These are phyloP conservation scores for Ettlia oleoabundans DNA, from an alignment of 139 green algal species.

Conservation along the genomic window DNA sequence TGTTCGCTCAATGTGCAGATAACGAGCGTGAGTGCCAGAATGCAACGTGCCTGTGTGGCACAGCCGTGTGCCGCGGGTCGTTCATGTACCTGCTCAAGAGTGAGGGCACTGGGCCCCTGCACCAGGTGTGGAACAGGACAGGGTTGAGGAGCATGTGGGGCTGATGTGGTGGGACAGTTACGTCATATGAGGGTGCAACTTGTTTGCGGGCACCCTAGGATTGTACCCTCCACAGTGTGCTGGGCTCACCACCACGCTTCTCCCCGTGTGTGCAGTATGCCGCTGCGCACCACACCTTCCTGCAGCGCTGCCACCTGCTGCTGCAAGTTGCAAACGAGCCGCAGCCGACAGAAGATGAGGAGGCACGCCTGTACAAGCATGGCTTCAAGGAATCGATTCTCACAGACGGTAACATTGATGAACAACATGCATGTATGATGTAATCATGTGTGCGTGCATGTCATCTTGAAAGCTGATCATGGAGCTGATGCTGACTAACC, in stretches of 20 bases:
- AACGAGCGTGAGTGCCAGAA: slow-evolving; percentile 74
- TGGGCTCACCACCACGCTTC: slow-evolving; percentile 65
- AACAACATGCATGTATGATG: too few relatives aligned
- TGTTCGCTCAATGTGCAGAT: too few relatives aligned
- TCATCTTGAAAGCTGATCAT: not conserved
- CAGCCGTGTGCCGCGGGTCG: slow-evolving; percentile 66
- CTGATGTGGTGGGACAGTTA: too few relatives aligned
- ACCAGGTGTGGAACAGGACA: slow-evolving; percentile 26
- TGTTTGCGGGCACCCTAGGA: not conserved
- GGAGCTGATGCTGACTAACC: too few relatives aligned
- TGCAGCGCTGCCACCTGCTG: slow-evolving; percentile 75
- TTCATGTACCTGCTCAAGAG: slow-evolving; percentile 60
- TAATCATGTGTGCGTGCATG: too few relatives aligned
- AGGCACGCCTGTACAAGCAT: slow-evolving; percentile 53
- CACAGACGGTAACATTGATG: slow-evolving; percentile 28
- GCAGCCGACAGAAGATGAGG: slow-evolving; percentile 53
- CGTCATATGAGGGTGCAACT: too few relatives aligned
- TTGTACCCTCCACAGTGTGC: not conserved
- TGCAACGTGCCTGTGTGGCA: slow-evolving; percentile 84
- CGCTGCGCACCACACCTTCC: slow-evolving; percentile 68
- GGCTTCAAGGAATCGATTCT: slow-evolving; percentile 57
- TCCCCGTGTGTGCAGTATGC: slow-evolving; percentile 62
- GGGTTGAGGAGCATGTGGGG: too few relatives aligned
- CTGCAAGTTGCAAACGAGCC: slow-evolving; percentile 45
- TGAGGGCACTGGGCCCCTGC: not conserved